phyloP scores from a whole-genome alignment of 2,329 filamentous ascomycete species.

The Pseudocercospora fuligena region DNA sequence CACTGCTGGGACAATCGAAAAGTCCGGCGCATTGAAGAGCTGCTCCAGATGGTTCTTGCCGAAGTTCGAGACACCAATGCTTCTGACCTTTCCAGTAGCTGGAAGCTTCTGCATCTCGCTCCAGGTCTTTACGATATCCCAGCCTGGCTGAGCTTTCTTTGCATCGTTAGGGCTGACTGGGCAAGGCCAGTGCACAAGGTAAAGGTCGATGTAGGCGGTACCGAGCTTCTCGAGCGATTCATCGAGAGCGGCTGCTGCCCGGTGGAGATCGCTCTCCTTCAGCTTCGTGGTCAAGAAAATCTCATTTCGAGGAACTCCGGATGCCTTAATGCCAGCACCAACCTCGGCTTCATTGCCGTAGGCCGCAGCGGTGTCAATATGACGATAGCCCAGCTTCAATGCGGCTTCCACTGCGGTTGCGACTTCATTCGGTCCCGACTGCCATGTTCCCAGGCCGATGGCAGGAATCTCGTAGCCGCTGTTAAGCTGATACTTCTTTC shows the following conservation, averaged over 20 bases:
- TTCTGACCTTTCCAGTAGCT: constrained; percentile 71
- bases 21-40: constrained; percentile 66
- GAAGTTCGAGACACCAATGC: constrained; percentile 83
- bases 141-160: constrained; percentile 73
- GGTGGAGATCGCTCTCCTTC: constrained; percentile 78
- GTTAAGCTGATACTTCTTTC: constrained; percentile 55
- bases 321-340: constrained; percentile 71
- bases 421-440: constrained; percentile 72
- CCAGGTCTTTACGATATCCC: constrained; percentile 83
- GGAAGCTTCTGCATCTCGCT: constrained; percentile 54
- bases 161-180: constrained; percentile 65
- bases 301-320: constrained; percentile 66
- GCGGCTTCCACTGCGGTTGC: constrained; percentile 72
- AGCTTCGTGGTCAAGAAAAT: constrained; percentile 84
- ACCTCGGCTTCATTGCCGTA: constrained; percentile 81
- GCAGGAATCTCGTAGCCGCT: constrained; percentile 76
- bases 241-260: constrained; percentile 65
- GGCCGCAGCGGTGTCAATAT: constrained; percentile 72
- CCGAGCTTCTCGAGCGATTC: constrained; percentile 65
- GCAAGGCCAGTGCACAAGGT: constrained; percentile 74
- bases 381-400: constrained; percentile 61
- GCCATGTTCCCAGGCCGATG: constrained; percentile 79
- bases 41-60: constrained; percentile 79
- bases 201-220: constrained; percentile 70
- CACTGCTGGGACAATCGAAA: constrained; percentile 69